These are phyloP conservation scores for Naganishia friedmannii DNA, from an alignment of 768 basidiomycete genomes.

Conservation along the genomic window DNA sequence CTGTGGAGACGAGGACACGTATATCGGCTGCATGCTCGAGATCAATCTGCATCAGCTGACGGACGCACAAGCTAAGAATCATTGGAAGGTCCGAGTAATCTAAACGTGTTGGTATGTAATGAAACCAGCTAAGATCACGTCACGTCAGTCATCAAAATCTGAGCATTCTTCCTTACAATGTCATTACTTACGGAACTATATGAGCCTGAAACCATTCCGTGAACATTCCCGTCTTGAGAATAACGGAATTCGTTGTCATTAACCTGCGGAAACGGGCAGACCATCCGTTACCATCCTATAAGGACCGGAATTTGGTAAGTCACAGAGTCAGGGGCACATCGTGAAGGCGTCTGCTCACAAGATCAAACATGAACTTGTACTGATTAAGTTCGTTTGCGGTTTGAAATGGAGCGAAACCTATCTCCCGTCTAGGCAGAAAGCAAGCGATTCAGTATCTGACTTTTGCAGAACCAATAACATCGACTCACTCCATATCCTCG, in stretches of 20 bases:
- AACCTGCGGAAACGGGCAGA: slow-evolving; percentile 35
- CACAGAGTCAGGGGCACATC: slow-evolving; percentile 39
- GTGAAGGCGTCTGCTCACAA: slow-evolving; percentile 46
- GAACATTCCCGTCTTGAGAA: slow-evolving; percentile 53
- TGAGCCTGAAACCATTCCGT: slow-evolving; percentile 53
- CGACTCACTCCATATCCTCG: slow-evolving; percentile 44
- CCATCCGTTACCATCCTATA: slow-evolving; percentile 18
- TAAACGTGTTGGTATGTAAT: slow-evolving; percentile 51
- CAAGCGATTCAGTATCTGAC: neutral
- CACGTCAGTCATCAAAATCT: neutral
- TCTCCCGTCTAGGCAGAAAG: slow-evolving; percentile 37
- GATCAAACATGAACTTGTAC: slow-evolving; percentile 53
- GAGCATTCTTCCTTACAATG: neutral
- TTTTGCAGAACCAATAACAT: neutral
- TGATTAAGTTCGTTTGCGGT: slow-evolving; percentile 45
- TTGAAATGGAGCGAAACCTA: slow-evolving; percentile 46
- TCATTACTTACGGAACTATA: slow-evolving; percentile 44
- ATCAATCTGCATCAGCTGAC: no score
- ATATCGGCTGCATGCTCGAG: no score
- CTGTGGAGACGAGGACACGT: slow-evolving; percentile 34
- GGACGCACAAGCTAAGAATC: slow-evolving; percentile 52
- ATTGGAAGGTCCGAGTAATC: slow-evolving; percentile 51
- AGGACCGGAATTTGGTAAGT: neutral
- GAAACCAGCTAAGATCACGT: slow-evolving; percentile 46
- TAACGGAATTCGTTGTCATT: slow-evolving; percentile 54